A percentile compares a stretch with the other conserved stretches of the same genome.
phyloP scores from a whole-genome alignment of 1,284 basidiomycete genomes.

The Boletus semigastroideus region DNA sequence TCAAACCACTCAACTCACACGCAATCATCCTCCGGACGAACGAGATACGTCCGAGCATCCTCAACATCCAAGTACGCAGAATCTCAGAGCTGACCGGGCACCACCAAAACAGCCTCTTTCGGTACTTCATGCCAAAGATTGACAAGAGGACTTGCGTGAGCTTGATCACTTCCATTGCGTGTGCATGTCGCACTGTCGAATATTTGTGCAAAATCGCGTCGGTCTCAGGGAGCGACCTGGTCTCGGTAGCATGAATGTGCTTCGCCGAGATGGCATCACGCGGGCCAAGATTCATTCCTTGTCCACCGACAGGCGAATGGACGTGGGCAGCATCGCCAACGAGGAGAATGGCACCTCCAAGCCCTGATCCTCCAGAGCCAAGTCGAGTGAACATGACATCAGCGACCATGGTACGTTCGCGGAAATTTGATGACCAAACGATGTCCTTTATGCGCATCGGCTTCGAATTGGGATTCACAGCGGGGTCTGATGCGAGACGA shows the following conservation, averaged over 20 bases:
- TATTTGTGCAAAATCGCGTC: conserved; percentile 19
- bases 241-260: conserved; percentile 16
- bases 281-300: conserved; percentile 48
- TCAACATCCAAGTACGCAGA: conserved; percentile 14
- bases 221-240: conserved; percentile 1
- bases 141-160: conserved; percentile 16
- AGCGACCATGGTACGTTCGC: conserved; percentile 35
- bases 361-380: background rate
- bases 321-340: conserved; percentile 46
- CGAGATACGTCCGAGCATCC: conserved; percentile 9
- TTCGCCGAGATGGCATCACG: conserved; percentile 41
- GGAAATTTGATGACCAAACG: conserved; percentile 40
- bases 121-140: conserved; percentile 12
- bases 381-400: conserved; percentile 32
- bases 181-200: conserved; percentile 3
- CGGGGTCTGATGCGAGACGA: conserved; percentile 14
- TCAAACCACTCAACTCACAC: conserved; percentile 24
- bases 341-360: conserved; percentile 28
- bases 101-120: conserved; percentile 15
- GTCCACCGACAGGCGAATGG: conserved; percentile 43
- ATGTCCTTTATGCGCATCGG: conserved; percentile 20
- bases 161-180: conserved; percentile 18
- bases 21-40: conserved; percentile 15
- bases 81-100: conserved; percentile 13
- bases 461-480: conserved; percentile 16